phyloP scores from a whole-genome alignment of 2,329 filamentous ascomycete species.

The Neoascochyta sp. region DNA sequence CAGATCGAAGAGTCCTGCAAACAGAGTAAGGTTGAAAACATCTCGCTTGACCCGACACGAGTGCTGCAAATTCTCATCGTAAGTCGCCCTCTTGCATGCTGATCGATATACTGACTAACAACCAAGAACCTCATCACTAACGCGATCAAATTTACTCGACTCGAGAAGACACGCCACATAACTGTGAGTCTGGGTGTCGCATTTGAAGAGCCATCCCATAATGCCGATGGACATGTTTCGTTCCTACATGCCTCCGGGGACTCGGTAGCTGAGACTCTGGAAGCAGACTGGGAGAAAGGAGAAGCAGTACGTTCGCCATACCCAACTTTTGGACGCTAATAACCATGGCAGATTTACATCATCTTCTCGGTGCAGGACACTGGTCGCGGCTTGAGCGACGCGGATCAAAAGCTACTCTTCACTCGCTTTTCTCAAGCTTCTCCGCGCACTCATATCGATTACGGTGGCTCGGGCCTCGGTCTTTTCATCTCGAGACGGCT shows the following conservation, averaged over 20 bases:
- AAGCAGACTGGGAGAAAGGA: constrained; percentile 35
- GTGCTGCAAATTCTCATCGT: constrained; percentile 38
- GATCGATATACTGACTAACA: neutral
- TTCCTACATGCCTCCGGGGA: constrained; percentile 11
- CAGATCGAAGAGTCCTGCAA: constrained; percentile 38
- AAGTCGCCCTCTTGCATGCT: neutral
- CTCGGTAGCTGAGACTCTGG: constrained; percentile 13
- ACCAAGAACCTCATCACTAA: constrained; percentile 41
- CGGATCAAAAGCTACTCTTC: constrained; percentile 37
- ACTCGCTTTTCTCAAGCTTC: constrained; percentile 32
- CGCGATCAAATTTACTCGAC: constrained; percentile 45
- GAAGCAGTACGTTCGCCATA: constrained; percentile 5
- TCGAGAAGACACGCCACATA: constrained; percentile 34
- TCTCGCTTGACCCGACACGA: constrained; percentile 43
- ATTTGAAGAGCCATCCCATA: constrained; percentile 28
- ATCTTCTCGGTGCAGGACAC: constrained; percentile 39
- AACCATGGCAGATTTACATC: constrained; percentile 32
- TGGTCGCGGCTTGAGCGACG: constrained; percentile 37
- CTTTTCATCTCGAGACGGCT: constrained; percentile 31
- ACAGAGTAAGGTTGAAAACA: constrained; percentile 31
- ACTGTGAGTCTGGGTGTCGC: constrained; percentile 36
- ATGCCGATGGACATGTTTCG: constrained; percentile 21
- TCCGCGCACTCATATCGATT: constrained; percentile 36
- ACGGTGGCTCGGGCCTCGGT: constrained; percentile 37
- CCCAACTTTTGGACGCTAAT: neutral